Percentiles rank a stretch among this genome's conserved stretches.
Evolutionary conservation across 2,329 filamentous ascomycete species (phyloP).

Genomic region (Aspergillus nomiae): DNA sequence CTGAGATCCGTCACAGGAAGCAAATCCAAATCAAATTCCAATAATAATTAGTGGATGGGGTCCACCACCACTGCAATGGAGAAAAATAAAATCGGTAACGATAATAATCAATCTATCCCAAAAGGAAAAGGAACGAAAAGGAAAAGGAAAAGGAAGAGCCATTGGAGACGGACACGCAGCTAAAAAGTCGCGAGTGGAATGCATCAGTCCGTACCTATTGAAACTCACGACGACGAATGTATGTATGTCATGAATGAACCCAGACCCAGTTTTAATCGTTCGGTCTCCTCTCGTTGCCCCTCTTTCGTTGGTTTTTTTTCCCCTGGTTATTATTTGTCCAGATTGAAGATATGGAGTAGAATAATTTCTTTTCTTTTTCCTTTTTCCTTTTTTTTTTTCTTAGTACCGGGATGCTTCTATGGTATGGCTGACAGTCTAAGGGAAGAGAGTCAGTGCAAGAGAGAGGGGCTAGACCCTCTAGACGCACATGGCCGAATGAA

Average conservation of each 20-base stretch:
- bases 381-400: background rate
- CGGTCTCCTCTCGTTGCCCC: background rate
- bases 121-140: background rate
- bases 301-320: conserved; percentile 6
- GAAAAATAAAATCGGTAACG: background rate
- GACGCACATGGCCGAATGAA: conserved; percentile 32
- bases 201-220: conserved; percentile 2
- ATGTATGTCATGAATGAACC: background rate
- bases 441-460: background rate
- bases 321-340: background rate
- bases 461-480: conserved; percentile 33
- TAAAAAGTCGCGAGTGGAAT: background rate
- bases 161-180: background rate
- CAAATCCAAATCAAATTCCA: background rate
- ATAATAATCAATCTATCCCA: background rate
- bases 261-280: background rate
- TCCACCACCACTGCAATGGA: background rate
- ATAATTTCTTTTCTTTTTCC: background rate
- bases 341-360: background rate
- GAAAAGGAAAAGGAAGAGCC: too few relatives aligned
- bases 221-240: background rate
- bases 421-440: background rate
- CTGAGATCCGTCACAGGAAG: conserved; percentile 4
- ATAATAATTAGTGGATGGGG: background rate
- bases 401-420: background rate